Base-by-base conservation (phyloP, 2,329 filamentous ascomycete species). In the Aspergillus fumigatus region DNA sequence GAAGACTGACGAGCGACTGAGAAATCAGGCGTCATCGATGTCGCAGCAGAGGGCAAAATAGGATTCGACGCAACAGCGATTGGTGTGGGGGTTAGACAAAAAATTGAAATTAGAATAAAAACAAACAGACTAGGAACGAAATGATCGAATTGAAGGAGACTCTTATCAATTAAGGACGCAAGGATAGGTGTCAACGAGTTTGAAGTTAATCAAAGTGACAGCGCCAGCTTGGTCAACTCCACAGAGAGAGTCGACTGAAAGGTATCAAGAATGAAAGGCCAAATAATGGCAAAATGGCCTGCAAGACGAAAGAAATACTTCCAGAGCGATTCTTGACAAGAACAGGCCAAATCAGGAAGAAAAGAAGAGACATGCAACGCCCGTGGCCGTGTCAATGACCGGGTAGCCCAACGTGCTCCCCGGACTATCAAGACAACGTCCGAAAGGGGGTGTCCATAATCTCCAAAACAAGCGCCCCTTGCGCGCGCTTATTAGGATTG, bases 381-480 rank as follows among this genome's bases (percentile, higher is more conserved):
- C 47, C 55, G 53, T 53, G 56, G 51, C 55, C 54, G 51, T 58
- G 58, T 54, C 53, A 55, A 53, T 59, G 55, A 56, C 50, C 27
- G 17, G 50, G 57, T 47, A 54, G 51, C 35, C 51, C 48, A 54
- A 61, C 55, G 60, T 62, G 61, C 62, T 68, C 67, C 66, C 65
- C 67, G 61, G 64, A 67, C 60, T 63, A 56, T 58, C 57, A 54
- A 59, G 57, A 65, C 62, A 58, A 50, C 54, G 62, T 48, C 59
- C 59, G 64, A 71, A 71, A 71, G 70, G 69, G 69, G 67, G 64
- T 69, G 58, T 59, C 51, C 50, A 56, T 26, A 47, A 48, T 47
- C 53, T 59, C 55, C 58, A 54, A 68, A 68, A 68, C 68, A 73
- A 70, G 70, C 71, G 71, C 71, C 65, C 67, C 69, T 72, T 70